phyloP scores from a whole-genome alignment of 176 grass and related monocot genomes.

The Raddia distichophylla region DNA sequence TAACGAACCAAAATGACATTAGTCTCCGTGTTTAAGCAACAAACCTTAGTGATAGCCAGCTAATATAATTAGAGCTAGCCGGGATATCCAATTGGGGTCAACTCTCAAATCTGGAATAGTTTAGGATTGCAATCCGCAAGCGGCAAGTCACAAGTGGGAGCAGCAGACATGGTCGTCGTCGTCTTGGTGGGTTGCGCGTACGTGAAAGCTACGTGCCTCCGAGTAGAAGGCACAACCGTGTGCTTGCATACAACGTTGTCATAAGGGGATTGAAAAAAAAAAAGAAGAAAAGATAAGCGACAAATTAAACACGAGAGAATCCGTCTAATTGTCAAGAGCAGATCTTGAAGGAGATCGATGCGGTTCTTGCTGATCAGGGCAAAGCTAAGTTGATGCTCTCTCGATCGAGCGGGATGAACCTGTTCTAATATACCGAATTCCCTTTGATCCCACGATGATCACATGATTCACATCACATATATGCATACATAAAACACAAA shows the following conservation, averaged over 20 bases:
- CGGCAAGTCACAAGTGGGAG: neutral
- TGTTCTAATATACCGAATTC: no score
- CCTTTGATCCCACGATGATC: no score
- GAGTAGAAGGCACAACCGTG: constrained; percentile 6
- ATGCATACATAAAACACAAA: no score
- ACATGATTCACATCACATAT: no score
- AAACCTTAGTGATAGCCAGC: neutral
- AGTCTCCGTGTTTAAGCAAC: neutral
- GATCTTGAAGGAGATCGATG: neutral
- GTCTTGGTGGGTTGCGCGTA: neutral
- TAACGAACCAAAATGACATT: neutral
- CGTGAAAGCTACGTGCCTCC: constrained; percentile 31
- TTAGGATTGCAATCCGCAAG: neutral
- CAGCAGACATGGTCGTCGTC: no score
- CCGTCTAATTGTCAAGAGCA: neutral
- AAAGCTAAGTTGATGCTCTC: neutral
- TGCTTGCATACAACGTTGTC: neutral
- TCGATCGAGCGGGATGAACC: no score
- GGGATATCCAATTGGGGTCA: neutral
- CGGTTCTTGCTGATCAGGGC: neutral
- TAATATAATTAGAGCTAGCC: neutral
- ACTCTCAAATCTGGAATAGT: neutral
- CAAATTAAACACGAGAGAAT: neutral
- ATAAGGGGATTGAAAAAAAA: constrained; percentile 8
- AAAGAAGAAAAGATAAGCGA: neutral